Conservation (phyloP, 164 flowering plant species). For the Aristolochia fimbriata region DNA sequence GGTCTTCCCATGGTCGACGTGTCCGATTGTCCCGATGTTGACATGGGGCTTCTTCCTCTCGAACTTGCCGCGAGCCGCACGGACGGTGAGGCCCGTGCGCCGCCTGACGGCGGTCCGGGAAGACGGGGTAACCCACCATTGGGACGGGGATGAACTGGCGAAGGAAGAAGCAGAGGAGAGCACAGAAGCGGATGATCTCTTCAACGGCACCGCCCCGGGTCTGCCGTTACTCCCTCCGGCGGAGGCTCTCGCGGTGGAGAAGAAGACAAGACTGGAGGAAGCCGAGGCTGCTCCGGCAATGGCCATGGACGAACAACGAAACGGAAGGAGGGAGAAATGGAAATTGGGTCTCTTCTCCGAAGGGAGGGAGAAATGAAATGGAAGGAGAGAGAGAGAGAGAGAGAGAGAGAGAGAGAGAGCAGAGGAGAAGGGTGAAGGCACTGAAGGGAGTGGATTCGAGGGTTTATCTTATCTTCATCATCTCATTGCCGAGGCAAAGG, state of each 20-base stretch:
- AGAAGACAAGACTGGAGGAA: not conserved
- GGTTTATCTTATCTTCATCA: not conserved
- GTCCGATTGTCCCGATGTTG: constrained; percentile 31
- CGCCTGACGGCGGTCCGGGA: not conserved
- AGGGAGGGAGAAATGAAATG: not conserved
- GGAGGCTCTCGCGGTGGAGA: not conserved
- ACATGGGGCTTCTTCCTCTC: constrained; percentile 34
- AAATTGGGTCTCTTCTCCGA: too few relatives aligned
- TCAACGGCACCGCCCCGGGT: not conserved
- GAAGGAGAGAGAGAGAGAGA: not conserved
- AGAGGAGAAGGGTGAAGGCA: not conserved
- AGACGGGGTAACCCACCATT: not conserved
- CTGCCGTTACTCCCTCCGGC: too few relatives aligned
- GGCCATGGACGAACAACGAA: not conserved
- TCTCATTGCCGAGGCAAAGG: not conserved
- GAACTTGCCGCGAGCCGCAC: constrained; percentile 30
- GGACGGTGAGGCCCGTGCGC: not conserved
- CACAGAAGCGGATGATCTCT: not conserved
- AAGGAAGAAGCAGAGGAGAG: not conserved
- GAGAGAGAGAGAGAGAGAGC: not conserved
- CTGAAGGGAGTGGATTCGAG: not conserved
- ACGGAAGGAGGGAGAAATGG: not conserved
- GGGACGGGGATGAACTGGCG: not conserved
- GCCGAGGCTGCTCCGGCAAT: not conserved
- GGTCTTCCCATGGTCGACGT: constrained; percentile 36